Base-by-base conservation (phyloP, 2,329 filamentous ascomycete species). In the Volutella citrinella region DNA sequence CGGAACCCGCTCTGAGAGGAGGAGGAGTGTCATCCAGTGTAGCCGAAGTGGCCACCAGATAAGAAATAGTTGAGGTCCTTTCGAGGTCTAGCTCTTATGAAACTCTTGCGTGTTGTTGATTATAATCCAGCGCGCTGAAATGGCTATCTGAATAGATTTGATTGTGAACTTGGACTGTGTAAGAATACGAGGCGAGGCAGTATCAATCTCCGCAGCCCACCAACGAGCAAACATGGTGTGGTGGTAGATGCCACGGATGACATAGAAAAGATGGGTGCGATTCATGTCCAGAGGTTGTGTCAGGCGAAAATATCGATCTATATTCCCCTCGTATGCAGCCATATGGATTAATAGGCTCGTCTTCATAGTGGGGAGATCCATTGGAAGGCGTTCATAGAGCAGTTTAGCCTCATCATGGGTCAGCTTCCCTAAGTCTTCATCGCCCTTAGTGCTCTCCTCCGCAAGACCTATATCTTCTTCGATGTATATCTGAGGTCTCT, bases 381-480 rank as follows among this genome's bases (percentile, higher is more conserved):
- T 21, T 4, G 22, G 17, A 8, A 36, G 16, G 17, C 18, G 22
- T 2, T 19, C 17, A 11, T 14, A 36, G 20, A 23, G 11, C 11
- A 27, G 27, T 12, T n/a, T 11, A 15, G 20, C 12, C 7, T 34
- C 26, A 18, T 19, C 17, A 15, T 27, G 4, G 19, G 10, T n/a
- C n/a, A n/a, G n/a, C n/a, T n/a, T n/a, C n/a, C n/a, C n/a, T n/a
- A n/a, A n/a, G n/a, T n/a, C n/a, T n/a, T n/a, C n/a, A n/a, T n/a
- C n/a, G n/a, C n/a, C n/a, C n/a, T n/a, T n/a, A n/a, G n/a, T n/a
- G n/a, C n/a, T n/a, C n/a, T n/a, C n/a, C n/a, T n/a, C n/a, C n/a
- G n/a, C n/a, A n/a, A n/a, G n/a, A n/a, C n/a, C n/a, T n/a, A 19
- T 40, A 3, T 40, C 36, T 17, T 40, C 36, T 27, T 42, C 36